Base-by-base conservation (phyloP, 1,139 yeast species). In the Debaryomyces subglobosus region DNA sequence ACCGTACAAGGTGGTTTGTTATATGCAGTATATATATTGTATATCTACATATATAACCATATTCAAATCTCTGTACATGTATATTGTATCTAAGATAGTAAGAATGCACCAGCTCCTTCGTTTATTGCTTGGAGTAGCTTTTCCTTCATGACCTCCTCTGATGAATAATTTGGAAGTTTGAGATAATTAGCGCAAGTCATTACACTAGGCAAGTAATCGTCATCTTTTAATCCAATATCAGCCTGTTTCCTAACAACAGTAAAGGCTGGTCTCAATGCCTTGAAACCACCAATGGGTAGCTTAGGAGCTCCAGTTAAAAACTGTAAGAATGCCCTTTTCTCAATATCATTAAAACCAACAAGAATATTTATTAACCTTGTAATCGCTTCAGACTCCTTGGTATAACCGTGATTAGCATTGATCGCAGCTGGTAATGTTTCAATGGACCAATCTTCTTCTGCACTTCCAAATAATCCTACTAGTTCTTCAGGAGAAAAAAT, bases 121-220 rank as follows among this genome's bases (percentile, higher is more conserved):
- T 74, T 74, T 58, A 91, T 82, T 0, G 99, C 97, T 51, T 82
- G 86, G 21, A 70, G 52, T 10, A 94, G 67, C 49, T 86, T 76
- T 36, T 73, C 62, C 49, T 67, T 72, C 84, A 94, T 78, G 1
- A 89, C 68, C 27, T 74, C 83, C 52, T 76, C 77, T 25, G 81
- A 72, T 2, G 90, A 79, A 62, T 94, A 94, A 53, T 86, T 82
- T 2, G 99, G 99, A 25, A 94, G 71, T 65, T 94, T 94, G 55
- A 94, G 77, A 62, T 94, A 94, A 64, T 94, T 94, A 5, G 96
- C 98, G 72, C 99, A 94, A 0, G 99, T 94, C 99, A 94, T 94
- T 3, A 94, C 99, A 69, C 97, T 90, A 1, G 99, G 99, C 50
- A 94, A 73, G 60, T 87, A 91, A 54, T 86, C 92, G 65, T 94